These are phyloP conservation scores for Arthrobotrys iridis DNA, from an alignment of 2,329 filamentous ascomycete genomes.

Conservation along the genomic window DNA sequence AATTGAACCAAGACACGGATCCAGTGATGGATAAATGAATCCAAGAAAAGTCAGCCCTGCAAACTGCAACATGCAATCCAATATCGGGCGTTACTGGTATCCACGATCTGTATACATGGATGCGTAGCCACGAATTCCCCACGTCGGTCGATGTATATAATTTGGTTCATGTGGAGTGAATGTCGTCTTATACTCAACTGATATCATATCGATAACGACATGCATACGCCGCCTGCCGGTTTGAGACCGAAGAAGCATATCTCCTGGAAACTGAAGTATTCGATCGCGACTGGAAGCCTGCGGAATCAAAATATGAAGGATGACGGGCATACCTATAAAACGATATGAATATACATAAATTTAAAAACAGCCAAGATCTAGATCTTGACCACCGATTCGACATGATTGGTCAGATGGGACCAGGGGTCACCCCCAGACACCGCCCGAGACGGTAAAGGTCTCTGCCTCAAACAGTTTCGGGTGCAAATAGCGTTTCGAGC, in stretches of 20 bases:
- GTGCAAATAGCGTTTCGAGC: constrained; percentile 31
- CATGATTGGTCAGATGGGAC: not conserved
- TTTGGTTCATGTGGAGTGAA: not conserved
- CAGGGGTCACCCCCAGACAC: constrained; percentile 27
- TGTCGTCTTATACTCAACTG: not conserved
- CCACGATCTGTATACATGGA: too few relatives aligned
- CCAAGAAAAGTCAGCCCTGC: not conserved
- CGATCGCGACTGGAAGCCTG: too few relatives aligned
- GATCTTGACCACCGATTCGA: not conserved
- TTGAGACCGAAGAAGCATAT: not conserved
- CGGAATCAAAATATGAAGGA: too few relatives aligned
- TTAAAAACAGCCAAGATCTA: not conserved
- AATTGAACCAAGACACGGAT: not conserved
- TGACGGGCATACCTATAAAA: not conserved
- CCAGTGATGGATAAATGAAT: not conserved
- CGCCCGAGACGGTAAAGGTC: constrained; percentile 35
- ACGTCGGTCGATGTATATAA: too few relatives aligned
- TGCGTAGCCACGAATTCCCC: too few relatives aligned
- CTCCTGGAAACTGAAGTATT: not conserved
- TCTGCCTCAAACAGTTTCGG: constrained; percentile 49
- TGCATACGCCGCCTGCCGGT: not conserved
- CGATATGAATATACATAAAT: not conserved
- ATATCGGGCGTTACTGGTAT: too few relatives aligned
- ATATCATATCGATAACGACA: not conserved
- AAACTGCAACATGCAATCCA: not conserved